Evolutionary conservation across 768 basidiomycete genomes (phyloP).

Genomic region (Butyriboletus loyo): DNA sequence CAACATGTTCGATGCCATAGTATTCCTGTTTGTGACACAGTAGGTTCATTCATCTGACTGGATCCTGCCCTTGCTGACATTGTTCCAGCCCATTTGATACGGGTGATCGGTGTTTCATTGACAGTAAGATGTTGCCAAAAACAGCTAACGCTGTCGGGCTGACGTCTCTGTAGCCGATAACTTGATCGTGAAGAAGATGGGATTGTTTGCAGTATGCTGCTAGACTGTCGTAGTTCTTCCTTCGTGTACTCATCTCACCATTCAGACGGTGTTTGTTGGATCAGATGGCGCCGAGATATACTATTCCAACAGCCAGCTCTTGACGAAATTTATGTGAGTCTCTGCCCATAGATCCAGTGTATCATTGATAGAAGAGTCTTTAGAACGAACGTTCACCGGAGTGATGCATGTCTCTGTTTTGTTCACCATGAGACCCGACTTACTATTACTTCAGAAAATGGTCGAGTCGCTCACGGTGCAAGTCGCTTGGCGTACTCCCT

Average conservation of each 20-base stretch:
- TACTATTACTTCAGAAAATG: slow-evolving; percentile 49
- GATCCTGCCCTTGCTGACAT: slow-evolving; percentile 3
- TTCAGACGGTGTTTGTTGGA: slow-evolving; percentile 65
- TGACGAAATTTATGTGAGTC: slow-evolving; percentile 69
- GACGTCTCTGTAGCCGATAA: slow-evolving; percentile 51
- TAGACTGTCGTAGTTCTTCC: not conserved
- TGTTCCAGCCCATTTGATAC: slow-evolving; percentile 67
- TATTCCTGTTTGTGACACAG: slow-evolving; percentile 84
- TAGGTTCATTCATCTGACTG: slow-evolving; percentile 36
- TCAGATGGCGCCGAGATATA: slow-evolving; percentile 76
- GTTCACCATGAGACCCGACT: not conserved
- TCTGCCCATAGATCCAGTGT: not conserved
- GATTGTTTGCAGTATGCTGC: slow-evolving; percentile 63
- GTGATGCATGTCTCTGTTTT: slow-evolving; percentile 44
- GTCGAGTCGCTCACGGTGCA: slow-evolving; percentile 66
- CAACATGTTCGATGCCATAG: slow-evolving; percentile 72
- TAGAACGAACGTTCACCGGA: slow-evolving; percentile 71
- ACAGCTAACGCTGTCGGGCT: not conserved
- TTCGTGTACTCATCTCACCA: not conserved
- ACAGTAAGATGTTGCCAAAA: slow-evolving; percentile 36
- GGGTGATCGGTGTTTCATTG: slow-evolving; percentile 79
- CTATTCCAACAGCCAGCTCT: slow-evolving; percentile 77
- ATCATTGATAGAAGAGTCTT: not conserved
- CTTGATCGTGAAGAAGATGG: slow-evolving; percentile 76
- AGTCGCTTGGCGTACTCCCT: slow-evolving; percentile 71